A percentile compares a stretch with the other conserved stretches of the same genome.
These are phyloP conservation scores for Teunomyces atbi DNA, from an alignment of 805 yeast species.

Conservation along the genomic window DNA sequence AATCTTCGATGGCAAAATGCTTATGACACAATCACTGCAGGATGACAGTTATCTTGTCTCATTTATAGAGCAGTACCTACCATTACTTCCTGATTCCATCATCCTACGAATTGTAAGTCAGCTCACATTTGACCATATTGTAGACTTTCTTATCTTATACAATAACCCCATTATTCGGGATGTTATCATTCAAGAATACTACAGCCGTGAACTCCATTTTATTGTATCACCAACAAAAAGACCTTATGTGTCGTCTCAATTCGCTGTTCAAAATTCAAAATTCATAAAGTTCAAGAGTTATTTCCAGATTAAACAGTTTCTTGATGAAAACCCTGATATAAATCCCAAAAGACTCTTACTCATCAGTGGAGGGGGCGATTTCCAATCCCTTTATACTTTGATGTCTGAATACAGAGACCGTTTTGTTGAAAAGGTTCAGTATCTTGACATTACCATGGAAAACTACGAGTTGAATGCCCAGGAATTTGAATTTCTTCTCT, in stretches of 20 bases:
- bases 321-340: conserved; percentile 26
- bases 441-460: conserved; percentile 31
- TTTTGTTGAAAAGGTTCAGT: conserved; percentile 10
- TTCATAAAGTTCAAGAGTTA: conserved; percentile 18
- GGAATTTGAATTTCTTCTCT: conserved; percentile 22
- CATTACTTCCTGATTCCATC: conserved; percentile 22
- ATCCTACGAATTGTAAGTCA: conserved; percentile 15
- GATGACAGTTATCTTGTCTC: conserved; percentile 4
- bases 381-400: conserved; percentile 23
- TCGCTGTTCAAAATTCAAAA: conserved; percentile 5
- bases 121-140: conserved; percentile 20
- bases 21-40: neutral
- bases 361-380: conserved; percentile 29
- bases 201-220: conserved; percentile 31
- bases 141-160: conserved; percentile 23
- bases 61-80: conserved; percentile 11
- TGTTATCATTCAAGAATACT: conserved; percentile 25
- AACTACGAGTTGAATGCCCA: conserved; percentile 17
- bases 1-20: neutral
- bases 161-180: conserved; percentile 15
- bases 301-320: conserved; percentile 33
- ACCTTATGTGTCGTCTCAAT: conserved; percentile 14
- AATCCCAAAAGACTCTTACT: conserved; percentile 26
- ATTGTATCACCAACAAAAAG: conserved; percentile 29
- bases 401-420: conserved; percentile 18